A percentile compares a stretch with the other conserved stretches of the same genome.
Conservation (phyloP, 352 stramenopile species). For the Phytophthora kernoviae region DNA sequence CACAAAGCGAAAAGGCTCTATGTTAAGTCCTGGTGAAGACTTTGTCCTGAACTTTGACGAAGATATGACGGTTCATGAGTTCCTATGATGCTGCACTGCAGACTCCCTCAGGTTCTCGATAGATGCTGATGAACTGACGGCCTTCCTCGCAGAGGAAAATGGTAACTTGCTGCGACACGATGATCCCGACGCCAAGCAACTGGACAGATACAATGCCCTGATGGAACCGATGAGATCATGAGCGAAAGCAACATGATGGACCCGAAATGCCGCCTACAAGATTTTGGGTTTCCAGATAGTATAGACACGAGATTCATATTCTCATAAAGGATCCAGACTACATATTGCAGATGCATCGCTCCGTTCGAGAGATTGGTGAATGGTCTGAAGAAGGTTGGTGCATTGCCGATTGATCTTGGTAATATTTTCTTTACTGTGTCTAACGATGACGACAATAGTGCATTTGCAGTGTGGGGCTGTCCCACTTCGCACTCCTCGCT, state of each 20-base stretch:
- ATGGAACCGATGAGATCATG: neutral
- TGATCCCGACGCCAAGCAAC: neutral
- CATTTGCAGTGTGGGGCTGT: too few species aligned
- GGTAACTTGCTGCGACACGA: neutral
- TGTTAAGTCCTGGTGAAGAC: neutral
- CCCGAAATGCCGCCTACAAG: neutral
- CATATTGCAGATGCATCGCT: neutral
- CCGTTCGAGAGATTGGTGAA: too few species aligned
- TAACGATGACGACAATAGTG: too few species aligned
- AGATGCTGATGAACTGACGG: neutral
- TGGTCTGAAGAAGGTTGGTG: too few species aligned
- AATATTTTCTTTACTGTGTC: too few species aligned
- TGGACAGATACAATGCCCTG: neutral
- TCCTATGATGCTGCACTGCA: neutral
- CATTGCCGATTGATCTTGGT: too few species aligned
- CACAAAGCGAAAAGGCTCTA: neutral
- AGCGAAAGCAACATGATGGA: neutral
- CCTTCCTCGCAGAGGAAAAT: neutral
- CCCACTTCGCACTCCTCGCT: too few species aligned
- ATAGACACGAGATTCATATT: neutral
- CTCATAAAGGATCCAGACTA: neutral
- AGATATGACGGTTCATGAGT: neutral
- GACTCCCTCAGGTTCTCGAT: too few species aligned
- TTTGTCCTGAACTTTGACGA: neutral
- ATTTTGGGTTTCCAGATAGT: neutral